These are phyloP conservation scores for Haplosporangium sp. DNA, from an alignment of 371 early-diverging fungal species.

Conservation along the genomic window DNA sequence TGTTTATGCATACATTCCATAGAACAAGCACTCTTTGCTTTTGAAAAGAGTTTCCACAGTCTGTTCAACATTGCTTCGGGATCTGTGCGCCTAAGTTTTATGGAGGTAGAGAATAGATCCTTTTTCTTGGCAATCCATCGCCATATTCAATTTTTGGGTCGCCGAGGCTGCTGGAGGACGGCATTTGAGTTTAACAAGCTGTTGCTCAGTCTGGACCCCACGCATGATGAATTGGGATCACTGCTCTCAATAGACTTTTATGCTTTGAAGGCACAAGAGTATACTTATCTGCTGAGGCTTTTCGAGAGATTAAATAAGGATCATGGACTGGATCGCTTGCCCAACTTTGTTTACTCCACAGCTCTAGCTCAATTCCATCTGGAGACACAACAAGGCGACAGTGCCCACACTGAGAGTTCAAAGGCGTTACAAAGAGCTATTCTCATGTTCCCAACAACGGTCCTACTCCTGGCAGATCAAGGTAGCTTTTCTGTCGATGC, in stretches of 20 bases:
- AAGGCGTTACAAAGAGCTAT: conserved; percentile 76
- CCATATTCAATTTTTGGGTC: conserved; percentile 85
- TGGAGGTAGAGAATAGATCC: conserved; percentile 81
- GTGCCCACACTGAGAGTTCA: conserved; percentile 58
- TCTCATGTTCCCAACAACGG: conserved; percentile 59
- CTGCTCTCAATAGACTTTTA: conserved; percentile 85
- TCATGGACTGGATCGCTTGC: conserved; percentile 59
- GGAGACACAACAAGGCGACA: conserved; percentile 54
- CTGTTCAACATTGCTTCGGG: conserved; percentile 82
- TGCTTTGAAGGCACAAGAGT: conserved; percentile 84
- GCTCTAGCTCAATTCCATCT: conserved; percentile 83
- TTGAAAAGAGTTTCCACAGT: conserved; percentile 87
- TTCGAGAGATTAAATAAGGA: conserved; percentile 32
- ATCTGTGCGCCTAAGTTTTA: conserved; percentile 74
- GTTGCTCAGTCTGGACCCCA: conserved; percentile 79
- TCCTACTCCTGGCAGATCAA: conserved; percentile 59
- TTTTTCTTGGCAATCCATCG: conserved; percentile 87
- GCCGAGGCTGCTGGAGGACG: conserved; percentile 94
- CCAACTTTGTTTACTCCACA: conserved; percentile 82
- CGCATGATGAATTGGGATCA: conserved; percentile 80
- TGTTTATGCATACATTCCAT: conserved; percentile 1
- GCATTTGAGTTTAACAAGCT: conserved; percentile 91
- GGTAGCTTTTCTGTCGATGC: conserved; percentile 54
- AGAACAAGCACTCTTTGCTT: conserved; percentile 86
- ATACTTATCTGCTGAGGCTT: conserved; percentile 73